A percentile compares a stretch with the other conserved stretches of the same genome.
Conservation (phyloP, 768 basidiomycete genomes). For the Leccinum disarticulatum region DNA sequence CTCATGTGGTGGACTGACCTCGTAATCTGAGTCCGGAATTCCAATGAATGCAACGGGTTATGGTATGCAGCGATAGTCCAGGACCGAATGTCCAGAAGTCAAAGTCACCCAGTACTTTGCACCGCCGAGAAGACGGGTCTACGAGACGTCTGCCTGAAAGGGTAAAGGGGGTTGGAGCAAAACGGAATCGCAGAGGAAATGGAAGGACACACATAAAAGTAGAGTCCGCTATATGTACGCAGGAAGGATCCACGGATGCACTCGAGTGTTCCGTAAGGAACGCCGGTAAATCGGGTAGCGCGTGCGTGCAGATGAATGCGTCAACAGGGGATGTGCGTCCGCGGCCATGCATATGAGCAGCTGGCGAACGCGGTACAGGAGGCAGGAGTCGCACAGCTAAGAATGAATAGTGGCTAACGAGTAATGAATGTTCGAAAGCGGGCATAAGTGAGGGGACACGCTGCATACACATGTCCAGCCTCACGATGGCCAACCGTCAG, state of each 20-base stretch:
- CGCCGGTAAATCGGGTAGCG: conserved; percentile 9
- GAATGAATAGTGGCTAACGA: conserved; percentile 13
- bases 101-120: conserved; percentile 1
- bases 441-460: conserved; percentile 14
- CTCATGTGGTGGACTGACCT: conserved; percentile 14
- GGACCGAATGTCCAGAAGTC: background rate
- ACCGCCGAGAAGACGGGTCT: conserved; percentile 3
- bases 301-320: conserved; percentile 11
- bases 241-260: conserved; percentile 9
- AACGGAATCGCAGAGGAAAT: conserved; percentile 12
- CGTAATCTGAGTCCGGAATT: conserved; percentile 1
- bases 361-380: conserved; percentile 18
- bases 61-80: conserved; percentile 1
- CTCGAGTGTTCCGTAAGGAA: conserved; percentile 17
- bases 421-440: conserved; percentile 10
- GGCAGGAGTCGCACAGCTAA: conserved; percentile 15
- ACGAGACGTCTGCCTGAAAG: background rate
- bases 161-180: conserved; percentile 1
- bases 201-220: conserved; percentile 9
- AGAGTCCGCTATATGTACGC: conserved; percentile 24
- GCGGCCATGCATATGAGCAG: conserved; percentile 9
- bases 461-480: conserved; percentile 8
- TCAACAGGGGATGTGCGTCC: conserved; percentile 8
- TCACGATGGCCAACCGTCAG: conserved; percentile 1
- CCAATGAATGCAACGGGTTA: background rate